Evolutionary conservation across 805 yeast species (phyloP).

Genomic region (Scheffersomyces coipomensis): DNA sequence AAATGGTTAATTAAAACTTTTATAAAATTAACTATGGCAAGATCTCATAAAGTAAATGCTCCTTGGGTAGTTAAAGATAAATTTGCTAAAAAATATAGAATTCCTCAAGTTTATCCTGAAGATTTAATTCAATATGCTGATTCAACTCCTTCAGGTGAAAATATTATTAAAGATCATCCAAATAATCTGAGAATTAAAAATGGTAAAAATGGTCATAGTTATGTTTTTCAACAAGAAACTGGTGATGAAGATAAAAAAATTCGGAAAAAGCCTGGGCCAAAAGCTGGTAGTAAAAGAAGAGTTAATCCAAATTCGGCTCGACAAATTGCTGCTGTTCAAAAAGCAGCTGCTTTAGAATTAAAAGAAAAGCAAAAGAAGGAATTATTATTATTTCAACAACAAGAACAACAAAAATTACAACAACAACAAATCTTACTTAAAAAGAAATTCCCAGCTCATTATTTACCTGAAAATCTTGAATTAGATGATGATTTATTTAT

Average conservation of each 20-base stretch:
- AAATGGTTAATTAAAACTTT: conserved; percentile 90
- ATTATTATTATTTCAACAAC: conserved; percentile 5
- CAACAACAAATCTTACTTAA: conserved; percentile 3
- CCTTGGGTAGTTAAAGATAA: conserved; percentile 92
- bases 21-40: conserved; percentile 70
- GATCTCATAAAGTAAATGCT: conserved; percentile 84
- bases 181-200: conserved; percentile 2
- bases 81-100: conserved; percentile 68
- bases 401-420: conserved; percentile 1
- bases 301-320: neutral
- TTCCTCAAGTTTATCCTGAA: conserved; percentile 58
- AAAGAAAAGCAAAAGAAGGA: conserved; percentile 5
- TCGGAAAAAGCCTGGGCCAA: neutral
- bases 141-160: conserved; percentile 32
- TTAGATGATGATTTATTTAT: conserved; percentile 8
- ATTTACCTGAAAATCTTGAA: conserved; percentile 26
- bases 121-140: conserved; percentile 44
- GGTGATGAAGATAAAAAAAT: neutral
- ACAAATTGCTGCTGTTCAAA: neutral
- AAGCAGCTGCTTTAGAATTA: neutral
- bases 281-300: neutral
- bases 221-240: neutral
- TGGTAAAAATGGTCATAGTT: neutral
- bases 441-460: conserved; percentile 29
- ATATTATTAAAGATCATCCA: conserved; percentile 11